Conservation (phyloP, 2,329 filamentous ascomycete genomes). For the Fusarium phyllophilum region DNA sequence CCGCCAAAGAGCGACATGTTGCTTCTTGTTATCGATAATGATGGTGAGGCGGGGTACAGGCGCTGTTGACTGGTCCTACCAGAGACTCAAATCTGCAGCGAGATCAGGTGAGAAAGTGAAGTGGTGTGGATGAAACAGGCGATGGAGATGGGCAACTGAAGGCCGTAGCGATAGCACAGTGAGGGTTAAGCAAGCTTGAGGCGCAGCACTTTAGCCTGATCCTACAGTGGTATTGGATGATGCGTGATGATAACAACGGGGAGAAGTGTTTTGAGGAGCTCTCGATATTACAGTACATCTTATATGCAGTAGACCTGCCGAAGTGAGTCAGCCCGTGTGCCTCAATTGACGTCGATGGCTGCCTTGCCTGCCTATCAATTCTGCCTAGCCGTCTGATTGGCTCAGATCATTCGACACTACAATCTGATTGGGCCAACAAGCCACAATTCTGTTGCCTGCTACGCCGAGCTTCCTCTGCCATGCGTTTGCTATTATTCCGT, state of each 20-base stretch:
- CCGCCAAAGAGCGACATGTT: constrained; percentile 4
- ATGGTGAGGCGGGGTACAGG: neutral
- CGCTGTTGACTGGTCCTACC: neutral
- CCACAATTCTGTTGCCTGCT: constrained; percentile 18
- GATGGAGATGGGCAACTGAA: fast-evolving
- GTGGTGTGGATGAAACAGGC: no score
- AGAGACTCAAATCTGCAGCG: neutral
- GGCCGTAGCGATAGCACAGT: no score
- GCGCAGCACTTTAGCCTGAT: neutral
- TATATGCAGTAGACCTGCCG: neutral
- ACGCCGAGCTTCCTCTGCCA: neutral
- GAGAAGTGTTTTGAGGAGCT: neutral
- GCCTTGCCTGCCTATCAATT: constrained; percentile 12
- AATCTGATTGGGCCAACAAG: constrained; percentile 4
- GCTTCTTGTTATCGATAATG: neutral
- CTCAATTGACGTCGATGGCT: neutral
- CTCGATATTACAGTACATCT: neutral
- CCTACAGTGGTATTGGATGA: neutral
- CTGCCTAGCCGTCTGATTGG: constrained; percentile 4
- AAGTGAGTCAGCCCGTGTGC: constrained; percentile 7
- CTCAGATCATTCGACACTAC: fast-evolving
- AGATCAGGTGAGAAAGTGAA: neutral
- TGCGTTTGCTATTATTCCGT: fast-evolving
- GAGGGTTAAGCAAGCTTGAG: neutral
- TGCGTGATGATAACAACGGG: neutral